Base-by-base conservation (phyloP, 2,329 filamentous ascomycete species). In the Hymenoscyphus infarciens region DNA sequence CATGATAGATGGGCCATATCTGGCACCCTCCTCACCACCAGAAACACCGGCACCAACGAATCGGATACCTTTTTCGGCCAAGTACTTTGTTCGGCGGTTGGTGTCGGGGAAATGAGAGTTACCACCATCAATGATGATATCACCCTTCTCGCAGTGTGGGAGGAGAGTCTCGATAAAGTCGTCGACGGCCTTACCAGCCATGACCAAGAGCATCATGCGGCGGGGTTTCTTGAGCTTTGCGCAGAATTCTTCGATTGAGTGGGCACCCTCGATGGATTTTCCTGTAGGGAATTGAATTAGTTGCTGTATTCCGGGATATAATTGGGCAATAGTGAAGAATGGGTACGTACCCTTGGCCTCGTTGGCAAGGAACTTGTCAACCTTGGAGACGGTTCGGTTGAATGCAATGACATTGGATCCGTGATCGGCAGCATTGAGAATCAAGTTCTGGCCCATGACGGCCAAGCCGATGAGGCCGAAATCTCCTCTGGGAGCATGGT, bases 71-170 rank as follows among this genome's bases (percentile, higher is more conserved):
- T 98, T 98, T 74, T 77, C 73, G 58, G 82, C 80, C 67, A 98
- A 87, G 83, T 97, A 97, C 80, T 90, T 83, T 79, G 92, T 93
- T 76, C 95, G 91, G 81, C 95, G 92, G 88, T 97, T 98, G 82
- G 91, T 94, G 83, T 98, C 95, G 76, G 95, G 95, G 87, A 90
- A 99, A 84, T 98, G 95, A 70, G 94, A 98, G 89, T 99, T 98
- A 75, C 92, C 95, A 78, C 95, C 95, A 76, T 99, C 95, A 75
- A 99, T 98, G 84, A 99, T 96, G 86, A 99, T 97, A 78, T 99
- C 95, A 71, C 92, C 93, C 75, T 85, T 77, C 77, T 92, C 88
- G 69, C 94, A 83, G 76, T 90, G 87, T 70, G 89, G 92, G 66
- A 98, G 84, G 70, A 99, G 89, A 72, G 88, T 88, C 86, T 97